phyloP scores from a whole-genome alignment of 257 asterid species.

The Scutellaria minor region DNA sequence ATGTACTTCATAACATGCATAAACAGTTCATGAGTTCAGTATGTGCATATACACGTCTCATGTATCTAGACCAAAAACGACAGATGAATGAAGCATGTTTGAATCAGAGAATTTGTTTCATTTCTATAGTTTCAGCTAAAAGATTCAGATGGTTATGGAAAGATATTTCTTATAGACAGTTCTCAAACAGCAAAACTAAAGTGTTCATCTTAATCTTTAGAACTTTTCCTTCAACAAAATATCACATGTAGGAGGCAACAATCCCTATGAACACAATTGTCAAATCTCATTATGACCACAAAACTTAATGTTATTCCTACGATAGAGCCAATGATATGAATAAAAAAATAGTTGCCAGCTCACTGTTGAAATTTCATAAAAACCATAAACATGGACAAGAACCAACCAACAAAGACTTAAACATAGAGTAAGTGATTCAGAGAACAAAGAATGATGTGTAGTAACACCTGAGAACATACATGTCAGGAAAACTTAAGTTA shows the following conservation, averaged over 20 bases:
- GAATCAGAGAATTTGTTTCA: background rate
- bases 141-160: slow-evolving; percentile 1
- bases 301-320: background rate
- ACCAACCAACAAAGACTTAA: background rate
- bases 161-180: background rate
- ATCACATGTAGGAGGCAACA: slow-evolving; percentile 27
- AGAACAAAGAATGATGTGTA: background rate
- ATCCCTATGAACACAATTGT: background rate
- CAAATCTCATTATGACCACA: slow-evolving; percentile 3
- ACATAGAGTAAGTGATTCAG: background rate
- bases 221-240: background rate
- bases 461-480: slow-evolving; percentile 8
- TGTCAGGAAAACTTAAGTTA: background rate
- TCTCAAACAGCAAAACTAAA: background rate
- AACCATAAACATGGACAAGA: background rate
- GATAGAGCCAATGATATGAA: background rate
- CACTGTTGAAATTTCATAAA: no score
- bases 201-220: background rate
- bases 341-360: background rate
- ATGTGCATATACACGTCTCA: slow-evolving; percentile 17
- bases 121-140: slow-evolving; percentile 1
- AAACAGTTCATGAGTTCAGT: background rate
- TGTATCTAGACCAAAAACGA: slow-evolving; percentile 23
- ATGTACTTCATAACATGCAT: slow-evolving; percentile 23
- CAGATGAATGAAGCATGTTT: slow-evolving; percentile 20